Evolutionary conservation across 1,284 basidiomycete genomes (phyloP).

Genomic region (Malassezia sympodialis): DNA sequence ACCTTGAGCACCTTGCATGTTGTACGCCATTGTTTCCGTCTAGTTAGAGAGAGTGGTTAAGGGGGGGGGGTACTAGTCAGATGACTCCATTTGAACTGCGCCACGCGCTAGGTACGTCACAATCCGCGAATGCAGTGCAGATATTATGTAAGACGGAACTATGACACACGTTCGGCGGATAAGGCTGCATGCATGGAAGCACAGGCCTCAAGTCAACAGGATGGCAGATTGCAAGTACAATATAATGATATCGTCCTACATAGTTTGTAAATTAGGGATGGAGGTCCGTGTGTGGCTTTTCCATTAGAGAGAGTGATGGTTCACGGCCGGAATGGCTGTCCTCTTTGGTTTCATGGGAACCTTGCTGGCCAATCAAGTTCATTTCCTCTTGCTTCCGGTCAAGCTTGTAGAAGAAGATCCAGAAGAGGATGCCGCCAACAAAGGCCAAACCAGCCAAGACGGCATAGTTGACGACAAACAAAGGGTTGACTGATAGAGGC

Average conservation of each 20-base stretch:
- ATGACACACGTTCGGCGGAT: no score
- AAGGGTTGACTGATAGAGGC: constrained; percentile 53
- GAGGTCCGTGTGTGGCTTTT: background rate
- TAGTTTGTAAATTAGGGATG: background rate
- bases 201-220: no score
- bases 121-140: background rate
- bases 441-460: constrained; percentile 54
- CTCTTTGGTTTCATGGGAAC: background rate
- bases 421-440: constrained; percentile 56
- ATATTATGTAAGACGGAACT: background rate
- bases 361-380: constrained; percentile 10
- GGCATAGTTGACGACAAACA: constrained; percentile 54
- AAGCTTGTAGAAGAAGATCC: constrained; percentile 41
- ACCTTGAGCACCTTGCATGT: constrained; percentile 8
- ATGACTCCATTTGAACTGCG: background rate
- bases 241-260: background rate
- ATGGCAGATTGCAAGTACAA: background rate
- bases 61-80: background rate
- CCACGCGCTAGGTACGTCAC: background rate
- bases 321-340: background rate
- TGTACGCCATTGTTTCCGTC: constrained; percentile 6
- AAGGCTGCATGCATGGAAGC: no score
- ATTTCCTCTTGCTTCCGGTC: constrained; percentile 13
- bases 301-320: background rate
- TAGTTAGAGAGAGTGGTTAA: background rate